Evolutionary conservation across 306 rosid genomes (phyloP).

Genomic region (Purshia tridentata): DNA sequence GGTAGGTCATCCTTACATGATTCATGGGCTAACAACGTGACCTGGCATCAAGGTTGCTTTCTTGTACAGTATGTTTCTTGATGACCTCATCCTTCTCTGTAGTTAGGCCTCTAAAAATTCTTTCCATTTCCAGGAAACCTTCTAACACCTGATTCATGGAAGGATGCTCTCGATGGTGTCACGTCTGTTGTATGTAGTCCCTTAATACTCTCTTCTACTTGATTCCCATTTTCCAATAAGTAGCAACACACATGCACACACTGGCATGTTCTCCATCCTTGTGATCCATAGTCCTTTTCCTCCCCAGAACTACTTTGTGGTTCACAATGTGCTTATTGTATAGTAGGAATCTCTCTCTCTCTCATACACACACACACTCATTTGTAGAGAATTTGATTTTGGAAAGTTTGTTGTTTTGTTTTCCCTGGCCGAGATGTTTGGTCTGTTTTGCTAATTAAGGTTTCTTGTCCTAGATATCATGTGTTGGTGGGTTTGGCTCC

Average conservation of each 20-base stretch:
- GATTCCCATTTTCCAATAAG: neutral
- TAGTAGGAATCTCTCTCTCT: neutral
- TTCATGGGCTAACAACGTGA: slow-evolving; percentile 66
- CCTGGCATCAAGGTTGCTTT: slow-evolving; percentile 83
- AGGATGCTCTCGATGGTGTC: slow-evolving; percentile 80
- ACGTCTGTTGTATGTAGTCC: slow-evolving; percentile 75
- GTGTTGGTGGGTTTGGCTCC: slow-evolving; percentile 98
- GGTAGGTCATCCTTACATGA: slow-evolving; percentile 80
- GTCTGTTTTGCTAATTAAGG: slow-evolving; percentile 33
- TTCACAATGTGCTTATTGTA: neutral
- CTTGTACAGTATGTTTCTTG: slow-evolving; percentile 18
- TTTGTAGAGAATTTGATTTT: neutral
- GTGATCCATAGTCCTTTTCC: neutral
- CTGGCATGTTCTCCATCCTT: neutral
- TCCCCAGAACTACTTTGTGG: neutral
- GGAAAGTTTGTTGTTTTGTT: neutral
- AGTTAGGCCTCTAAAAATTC: slow-evolving; percentile 25
- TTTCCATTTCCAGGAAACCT: slow-evolving; percentile 68
- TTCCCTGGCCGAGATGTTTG: slow-evolving; percentile 12
- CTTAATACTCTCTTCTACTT: slow-evolving; percentile 9
- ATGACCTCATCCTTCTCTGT: slow-evolving; percentile 10
- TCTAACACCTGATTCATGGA: slow-evolving; percentile 70
- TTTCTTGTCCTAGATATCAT: slow-evolving; percentile 70
- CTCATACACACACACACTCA: too few species aligned
- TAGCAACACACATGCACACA: neutral